Base-by-base conservation (phyloP, 2,329 filamentous ascomycete species). In the Camillea tinctor region DNA sequence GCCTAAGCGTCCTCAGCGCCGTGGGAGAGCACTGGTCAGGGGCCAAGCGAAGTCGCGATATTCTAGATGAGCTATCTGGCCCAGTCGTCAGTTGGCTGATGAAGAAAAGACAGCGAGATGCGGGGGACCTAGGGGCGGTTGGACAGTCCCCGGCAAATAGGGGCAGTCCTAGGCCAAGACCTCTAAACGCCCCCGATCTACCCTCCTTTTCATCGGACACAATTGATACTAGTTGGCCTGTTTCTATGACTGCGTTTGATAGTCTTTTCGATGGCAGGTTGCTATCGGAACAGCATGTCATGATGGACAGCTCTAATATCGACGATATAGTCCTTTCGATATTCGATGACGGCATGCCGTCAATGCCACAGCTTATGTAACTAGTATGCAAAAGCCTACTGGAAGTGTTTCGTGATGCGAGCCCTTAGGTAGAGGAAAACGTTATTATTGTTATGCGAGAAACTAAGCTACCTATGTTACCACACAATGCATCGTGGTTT, bases 21-120 rank as follows among this genome's bases (percentile, higher is more conserved):
- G 2, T 81, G 79, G 1, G 81, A 83, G 62, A 64, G 59, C 77
- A 84, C 59, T 84, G 81, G 81, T 72, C 75, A 0, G 81, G 81
- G 4, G 81, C 80, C 0, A 81, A 79, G 59, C 73, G 76, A 13
- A 77, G 77, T 52, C 74, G 79, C 3, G 76, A 80, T n/a, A 76
- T 79, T 1, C 52, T 81, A 0, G 76, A 81, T 40, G 76, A 77
- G 2, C 62, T 80, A 49, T 55, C 62, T 9, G 57, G 60, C 9
- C 56, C 59, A 6, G 55, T 61, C 21, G 59, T 59, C 4, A 54
- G 61, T 11, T 64, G 62, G 9, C 49, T 64, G 40, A 20, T 57
- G 30, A 62, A 64, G 50, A 62, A 62, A 49, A 26, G 8, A 9
- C 22, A n/a, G 50, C 22, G 21, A n/a, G 21, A 23, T 3, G 24